These are phyloP conservation scores for Yamadazyma olivae DNA, from an alignment of 805 yeast species.

Conservation along the genomic window DNA sequence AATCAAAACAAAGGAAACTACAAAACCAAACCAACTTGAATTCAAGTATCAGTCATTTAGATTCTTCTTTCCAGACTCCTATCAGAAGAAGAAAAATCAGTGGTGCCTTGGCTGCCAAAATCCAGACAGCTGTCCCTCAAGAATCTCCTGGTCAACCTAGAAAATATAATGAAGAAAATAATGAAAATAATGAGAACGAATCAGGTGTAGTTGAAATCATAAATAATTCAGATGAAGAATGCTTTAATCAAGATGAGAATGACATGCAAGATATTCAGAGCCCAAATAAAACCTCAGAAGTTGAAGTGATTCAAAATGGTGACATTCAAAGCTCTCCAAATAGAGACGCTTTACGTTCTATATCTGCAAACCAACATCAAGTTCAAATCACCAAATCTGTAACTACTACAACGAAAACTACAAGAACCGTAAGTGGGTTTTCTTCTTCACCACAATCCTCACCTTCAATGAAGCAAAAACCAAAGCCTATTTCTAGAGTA, in stretches of 20 bases:
- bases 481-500: constrained; percentile 17
- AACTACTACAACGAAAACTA: constrained; percentile 11
- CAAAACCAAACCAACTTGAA: constrained; percentile 31
- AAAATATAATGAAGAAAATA: constrained; percentile 45
- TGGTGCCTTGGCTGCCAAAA: constrained; percentile 66
- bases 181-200: constrained; percentile 24
- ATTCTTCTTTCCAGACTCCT: constrained; percentile 66
- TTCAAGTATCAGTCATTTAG: constrained; percentile 29
- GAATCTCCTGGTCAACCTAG: constrained; percentile 98
- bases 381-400: constrained; percentile 22
- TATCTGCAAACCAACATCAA: constrained; percentile 26
- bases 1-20: constrained; percentile 35
- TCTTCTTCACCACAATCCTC: constrained; percentile 15
- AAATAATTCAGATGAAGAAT: constrained; percentile 43
- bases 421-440: constrained; percentile 12
- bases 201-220: constrained; percentile 31
- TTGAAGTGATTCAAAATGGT: constrained; percentile 2
- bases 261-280: constrained; percentile 14
- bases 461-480: constrained; percentile 16
- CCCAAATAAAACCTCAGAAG: constrained; percentile 7
- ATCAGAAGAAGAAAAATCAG: constrained; percentile 63
- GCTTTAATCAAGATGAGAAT: constrained; percentile 6
- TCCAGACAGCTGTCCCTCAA: constrained; percentile 78
- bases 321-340: constrained; percentile 15
- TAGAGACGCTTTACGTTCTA: constrained; percentile 41